A percentile compares a stretch with the other conserved stretches of the same genome.
Evolutionary conservation across 2,329 filamentous ascomycete species (phyloP).

Genomic region (Diatrype stigma): DNA sequence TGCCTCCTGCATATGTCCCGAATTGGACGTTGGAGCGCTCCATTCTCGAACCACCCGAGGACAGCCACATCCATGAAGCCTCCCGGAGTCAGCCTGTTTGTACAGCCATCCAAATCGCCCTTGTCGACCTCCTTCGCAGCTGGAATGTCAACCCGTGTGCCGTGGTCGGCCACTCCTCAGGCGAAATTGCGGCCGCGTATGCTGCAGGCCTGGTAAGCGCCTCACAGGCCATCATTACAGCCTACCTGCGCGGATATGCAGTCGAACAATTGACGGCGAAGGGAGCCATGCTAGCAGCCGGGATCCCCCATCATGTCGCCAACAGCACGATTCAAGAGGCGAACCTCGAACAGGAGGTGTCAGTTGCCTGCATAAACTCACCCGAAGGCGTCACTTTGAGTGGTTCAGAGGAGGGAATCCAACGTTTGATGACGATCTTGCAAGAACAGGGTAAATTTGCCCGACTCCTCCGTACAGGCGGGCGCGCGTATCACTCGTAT

Average conservation of each 20-base stretch:
- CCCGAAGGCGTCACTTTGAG: constrained; percentile 15
- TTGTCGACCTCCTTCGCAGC: constrained; percentile 10
- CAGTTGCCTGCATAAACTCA: constrained; percentile 18
- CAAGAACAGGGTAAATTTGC: neutral
- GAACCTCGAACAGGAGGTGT: no score
- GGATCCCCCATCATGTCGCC: constrained; percentile 1
- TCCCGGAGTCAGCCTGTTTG: constrained; percentile 15
- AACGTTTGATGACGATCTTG: neutral
- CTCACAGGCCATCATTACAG: constrained; percentile 11
- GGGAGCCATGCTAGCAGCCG: constrained; percentile 20
- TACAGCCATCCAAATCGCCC: constrained; percentile 20
- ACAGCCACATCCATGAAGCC: constrained; percentile 5
- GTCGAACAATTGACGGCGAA: neutral
- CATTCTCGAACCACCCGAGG: constrained; percentile 3
- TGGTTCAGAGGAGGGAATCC: neutral
- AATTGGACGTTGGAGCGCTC: constrained; percentile 12
- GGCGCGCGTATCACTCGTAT: constrained; percentile 11
- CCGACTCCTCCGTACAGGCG: constrained; percentile 3
- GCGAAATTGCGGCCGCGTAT: constrained; percentile 40
- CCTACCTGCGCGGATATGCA: constrained; percentile 16
- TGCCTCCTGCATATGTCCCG: constrained; percentile 3
- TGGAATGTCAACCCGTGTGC: constrained; percentile 10
- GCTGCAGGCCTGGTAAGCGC: constrained; percentile 25
- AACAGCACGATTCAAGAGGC: no score
- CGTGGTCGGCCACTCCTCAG: constrained; percentile 26